Percentiles rank a stretch among this genome's conserved stretches.
Conservation (phyloP, 305 asterid genomes). For the Plantago coronopus region DNA sequence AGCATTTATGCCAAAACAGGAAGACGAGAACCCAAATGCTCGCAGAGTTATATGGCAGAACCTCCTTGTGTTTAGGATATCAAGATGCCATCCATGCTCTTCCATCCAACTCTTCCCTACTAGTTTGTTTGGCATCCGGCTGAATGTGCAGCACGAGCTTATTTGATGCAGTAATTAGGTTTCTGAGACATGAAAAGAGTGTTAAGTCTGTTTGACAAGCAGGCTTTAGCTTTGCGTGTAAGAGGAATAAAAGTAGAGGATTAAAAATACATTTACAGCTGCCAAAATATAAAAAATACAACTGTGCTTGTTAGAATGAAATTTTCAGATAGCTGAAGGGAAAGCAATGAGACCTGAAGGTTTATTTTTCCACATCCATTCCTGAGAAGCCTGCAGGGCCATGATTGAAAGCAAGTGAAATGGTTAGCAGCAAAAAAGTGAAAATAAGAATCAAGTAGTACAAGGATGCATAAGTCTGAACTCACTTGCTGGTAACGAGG, state of each 20-base stretch:
- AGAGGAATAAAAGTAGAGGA: no score
- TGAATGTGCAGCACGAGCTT: conserved; percentile 13
- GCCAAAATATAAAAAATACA: neutral
- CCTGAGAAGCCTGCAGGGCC: conserved; percentile 54
- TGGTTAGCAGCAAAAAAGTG: neutral
- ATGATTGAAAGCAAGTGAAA: conserved; percentile 16
- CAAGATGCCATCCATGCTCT: neutral
- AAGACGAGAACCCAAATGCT: neutral
- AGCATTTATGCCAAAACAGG: conserved; percentile 2
- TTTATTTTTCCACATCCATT: conserved; percentile 63
- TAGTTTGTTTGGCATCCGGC: conserved; percentile 7
- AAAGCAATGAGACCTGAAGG: conserved; percentile 30
- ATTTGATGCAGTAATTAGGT: conserved; percentile 21
- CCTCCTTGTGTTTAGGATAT: conserved; percentile 4
- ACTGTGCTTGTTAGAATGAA: neutral
- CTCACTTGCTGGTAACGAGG: conserved; percentile 63
- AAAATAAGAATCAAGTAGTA: conserved; percentile 11
- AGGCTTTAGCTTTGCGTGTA: neutral
- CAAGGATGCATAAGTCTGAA: conserved; percentile 9
- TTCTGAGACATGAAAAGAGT: conserved; percentile 23
- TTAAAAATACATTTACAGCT: no score
- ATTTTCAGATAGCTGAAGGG: neutral
- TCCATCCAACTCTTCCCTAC: neutral
- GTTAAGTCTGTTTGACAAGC: neutral
- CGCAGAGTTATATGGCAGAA: neutral